Percentiles rank a stretch among this genome's conserved stretches.
phyloP scores from a whole-genome alignment of 106 monocot genomes.

The Phalaenopsis aphrodite region DNA sequence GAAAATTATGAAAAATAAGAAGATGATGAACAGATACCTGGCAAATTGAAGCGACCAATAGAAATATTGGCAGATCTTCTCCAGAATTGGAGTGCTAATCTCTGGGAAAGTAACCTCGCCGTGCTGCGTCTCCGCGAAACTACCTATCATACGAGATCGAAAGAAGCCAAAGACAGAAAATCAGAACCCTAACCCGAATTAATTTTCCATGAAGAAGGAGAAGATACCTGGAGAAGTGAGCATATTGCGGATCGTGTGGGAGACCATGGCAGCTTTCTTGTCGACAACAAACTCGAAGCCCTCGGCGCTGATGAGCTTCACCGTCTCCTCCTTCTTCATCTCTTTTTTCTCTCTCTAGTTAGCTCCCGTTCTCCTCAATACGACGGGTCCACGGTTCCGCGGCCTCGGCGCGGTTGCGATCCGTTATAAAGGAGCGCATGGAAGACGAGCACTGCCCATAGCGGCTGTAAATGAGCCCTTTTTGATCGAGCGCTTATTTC shows the following conservation, averaged over 20 bases:
- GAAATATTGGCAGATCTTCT: conserved; percentile 98
- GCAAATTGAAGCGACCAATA: conserved; percentile 87
- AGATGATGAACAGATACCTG: conserved; percentile 24
- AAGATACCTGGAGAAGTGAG: conserved; percentile 80
- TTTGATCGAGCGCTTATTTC: too few species aligned
- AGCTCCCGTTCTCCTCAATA: not conserved
- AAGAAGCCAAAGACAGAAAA: not conserved
- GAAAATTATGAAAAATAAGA: too few species aligned
- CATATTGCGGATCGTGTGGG: conserved; percentile 90
- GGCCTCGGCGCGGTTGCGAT: too few species aligned
- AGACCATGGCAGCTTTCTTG: conserved; percentile 92
- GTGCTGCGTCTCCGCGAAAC: conserved; percentile 66
- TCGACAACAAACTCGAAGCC: conserved; percentile 93
- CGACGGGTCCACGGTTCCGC: not conserved
- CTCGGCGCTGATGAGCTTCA: conserved; percentile 90
- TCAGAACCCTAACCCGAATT: not conserved
- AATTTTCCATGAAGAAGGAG: not conserved
- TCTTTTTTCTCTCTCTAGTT: not conserved
- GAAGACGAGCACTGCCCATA: too few species aligned
- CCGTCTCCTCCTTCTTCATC: conserved; percentile 56
- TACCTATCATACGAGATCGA: conserved; percentile 19
- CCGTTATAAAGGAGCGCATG: too few species aligned
- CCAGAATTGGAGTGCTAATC: conserved; percentile 69
- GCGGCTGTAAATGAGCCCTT: too few species aligned
- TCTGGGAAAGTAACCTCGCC: conserved; percentile 90